Base-by-base conservation (phyloP, 352 stramenopile genomes). In the Globisporangium viniferum region DNA sequence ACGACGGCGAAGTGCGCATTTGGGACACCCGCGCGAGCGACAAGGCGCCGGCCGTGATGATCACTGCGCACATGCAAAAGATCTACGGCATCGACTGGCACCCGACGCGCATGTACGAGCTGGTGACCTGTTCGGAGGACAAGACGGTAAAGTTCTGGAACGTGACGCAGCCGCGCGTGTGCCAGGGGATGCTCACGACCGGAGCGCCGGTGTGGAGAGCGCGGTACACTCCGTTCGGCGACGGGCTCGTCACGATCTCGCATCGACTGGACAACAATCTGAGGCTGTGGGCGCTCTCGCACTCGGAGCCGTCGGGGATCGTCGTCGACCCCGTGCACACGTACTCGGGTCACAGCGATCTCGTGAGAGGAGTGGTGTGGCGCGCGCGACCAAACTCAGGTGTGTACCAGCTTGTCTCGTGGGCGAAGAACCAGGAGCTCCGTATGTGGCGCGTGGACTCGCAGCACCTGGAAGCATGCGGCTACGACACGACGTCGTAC, bases 61-160 rank as follows among this genome's bases (percentile, higher is more conserved):
- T 95, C 67, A 90, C 82, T 0, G 88, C 86, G 22, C 88, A 93
- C 65, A 90, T 92, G 82, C 88, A 95, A 53, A 91, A 90, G 68
- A 92, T 95, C 73, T 87, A 90, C 61, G 84, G 80, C 2, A 68
- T 95, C 6, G 86, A 94, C 67, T 95, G 88, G 88, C 86, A 93
- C 68, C 87, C 86, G 12, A 78, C 81, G 69, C 82, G 82, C 14
- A 77, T 81, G 76, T 79, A 94, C 35, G 86, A 95, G 62, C 73
- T 95, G 31, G 73, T 94, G n/a, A 95, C 88, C 62, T 94, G 86
- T 68, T 92, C 88, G 0, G 88, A 94, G 54, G 88, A 94, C 70
- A 91, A 91, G 73, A 92, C 78, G 3, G 86, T 95, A 66, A 93
- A 93, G 66, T 83, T 95, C 41, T 95, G 88, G 88, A 78, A 93